A percentile compares a stretch with the other conserved stretches of the same genome.
Evolutionary conservation across 352 stramenopile genomes (phyloP).

Genomic region (Phytophthora palmivora): DNA sequence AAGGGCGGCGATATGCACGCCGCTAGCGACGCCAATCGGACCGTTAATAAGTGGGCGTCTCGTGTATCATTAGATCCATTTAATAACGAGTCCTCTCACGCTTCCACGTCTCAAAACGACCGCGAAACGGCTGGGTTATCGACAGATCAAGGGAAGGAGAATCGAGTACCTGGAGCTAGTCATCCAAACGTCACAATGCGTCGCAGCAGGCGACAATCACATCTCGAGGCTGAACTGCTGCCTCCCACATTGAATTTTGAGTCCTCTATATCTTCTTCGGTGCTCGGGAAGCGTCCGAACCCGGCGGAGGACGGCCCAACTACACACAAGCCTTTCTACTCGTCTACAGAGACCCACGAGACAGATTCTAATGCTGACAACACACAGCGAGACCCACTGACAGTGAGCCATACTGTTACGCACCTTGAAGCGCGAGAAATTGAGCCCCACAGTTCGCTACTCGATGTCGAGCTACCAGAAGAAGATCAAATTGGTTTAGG

Average conservation of each 20-base stretch:
- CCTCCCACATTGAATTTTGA: conserved; percentile 1
- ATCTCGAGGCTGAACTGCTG: background rate
- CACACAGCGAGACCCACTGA: conserved; percentile 3
- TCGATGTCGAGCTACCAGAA: conserved; percentile 8
- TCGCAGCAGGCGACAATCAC: conserved; percentile 6
- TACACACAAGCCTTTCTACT: conserved; percentile 8
- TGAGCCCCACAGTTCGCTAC: conserved; percentile 25
- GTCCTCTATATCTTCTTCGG: background rate
- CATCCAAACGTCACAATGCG: conserved; percentile 34
- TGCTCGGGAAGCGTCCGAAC: conserved; percentile 36
- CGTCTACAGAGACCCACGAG: conserved; percentile 4
- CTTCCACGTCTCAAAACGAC: conserved; percentile 6
- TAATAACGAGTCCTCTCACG: background rate
- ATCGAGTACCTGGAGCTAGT: conserved; percentile 23
- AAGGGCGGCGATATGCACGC: conserved; percentile 21
- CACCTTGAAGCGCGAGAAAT: conserved; percentile 35
- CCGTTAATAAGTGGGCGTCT: conserved; percentile 37
- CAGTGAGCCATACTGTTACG: conserved; percentile 4
- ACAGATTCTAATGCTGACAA: background rate
- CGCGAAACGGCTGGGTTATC: conserved; percentile 19
- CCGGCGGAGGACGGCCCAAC: background rate
- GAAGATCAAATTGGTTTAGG: background rate
- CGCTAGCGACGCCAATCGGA: conserved; percentile 11
- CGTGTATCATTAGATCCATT: conserved; percentile 41
- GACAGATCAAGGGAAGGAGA: conserved; percentile 33